Evolutionary conservation across 2,329 filamentous ascomycete species (phyloP), one percentile per base, ranked within the genome.

Genomic region (Corinectria fuckeliana): DNA sequence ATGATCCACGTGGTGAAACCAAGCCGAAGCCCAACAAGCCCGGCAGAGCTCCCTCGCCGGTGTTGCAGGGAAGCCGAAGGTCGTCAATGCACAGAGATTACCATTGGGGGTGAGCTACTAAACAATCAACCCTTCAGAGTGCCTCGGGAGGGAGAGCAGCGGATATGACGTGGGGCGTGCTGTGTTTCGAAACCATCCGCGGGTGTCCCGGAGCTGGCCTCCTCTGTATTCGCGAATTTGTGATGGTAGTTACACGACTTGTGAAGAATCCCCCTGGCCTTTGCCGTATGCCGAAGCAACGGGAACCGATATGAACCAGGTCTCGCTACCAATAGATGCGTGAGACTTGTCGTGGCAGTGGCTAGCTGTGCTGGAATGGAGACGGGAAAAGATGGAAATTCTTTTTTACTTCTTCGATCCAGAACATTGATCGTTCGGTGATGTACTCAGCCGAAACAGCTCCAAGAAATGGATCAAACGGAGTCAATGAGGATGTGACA

Each of bases 1-100:
- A 59, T 51, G 56, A 64, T 67, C 60, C 67, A 69, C 67, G 67
- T 67, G 67, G 67, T 69, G 64, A 62, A 69, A 69, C 67, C 64
- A 61, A 34, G 41, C 9, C 52, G 10, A 55, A 47, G 32, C n/a
- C 49, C 63, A 62, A 38, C 38, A 30, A 58, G 48, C 42, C 21
- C n/a, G 45, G 52, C 60, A 66, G 28, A 42, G 34, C 54, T 48
- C 55, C 38, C 50, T 55, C 42, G 28, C 54, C 13, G 32, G 18
- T 41, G 50, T 44, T 36, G 55, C 56, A 60, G 52, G 56, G 48
- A 42, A 49, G 36, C 23, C 45, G 53, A 38, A 34, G 56, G 42
- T 53, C 56, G 50, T 54, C 44, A 56, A 60, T 58, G 63, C 36
- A 50, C 36, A 34, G 50, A 55, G 38, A 53, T 54, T 50, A 9